phyloP scores from a whole-genome alignment of 2,329 filamentous ascomycete species.

The Cephalotrichum gorgonifer region DNA sequence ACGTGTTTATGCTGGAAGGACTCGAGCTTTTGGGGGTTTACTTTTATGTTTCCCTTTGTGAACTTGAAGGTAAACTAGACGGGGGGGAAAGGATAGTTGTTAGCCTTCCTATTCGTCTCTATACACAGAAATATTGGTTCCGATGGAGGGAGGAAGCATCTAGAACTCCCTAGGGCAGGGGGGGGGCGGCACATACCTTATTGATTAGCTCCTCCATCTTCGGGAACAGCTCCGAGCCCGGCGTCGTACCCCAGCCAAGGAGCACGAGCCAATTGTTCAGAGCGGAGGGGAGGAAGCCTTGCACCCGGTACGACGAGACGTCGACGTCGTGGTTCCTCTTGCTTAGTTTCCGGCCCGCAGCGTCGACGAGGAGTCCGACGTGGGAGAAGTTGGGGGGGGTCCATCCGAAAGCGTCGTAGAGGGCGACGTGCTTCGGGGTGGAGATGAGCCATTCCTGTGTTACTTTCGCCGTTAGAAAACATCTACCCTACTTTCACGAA shows the following conservation, averaged over 20 bases:
- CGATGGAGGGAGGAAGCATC: too few species aligned
- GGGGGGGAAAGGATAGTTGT: too few species aligned
- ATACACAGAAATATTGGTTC: too few species aligned
- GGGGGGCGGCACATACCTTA: conserved; percentile 37
- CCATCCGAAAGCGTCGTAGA: conserved; percentile 76
- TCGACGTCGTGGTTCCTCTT: conserved; percentile 59
- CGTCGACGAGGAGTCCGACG: conserved; percentile 62
- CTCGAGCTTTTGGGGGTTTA: conserved; percentile 69
- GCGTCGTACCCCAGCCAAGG: conserved; percentile 68
- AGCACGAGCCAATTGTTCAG: conserved; percentile 75
- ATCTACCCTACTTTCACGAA: not conserved
- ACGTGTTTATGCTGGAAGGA: conserved; percentile 66
- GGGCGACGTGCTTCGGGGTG: conserved; percentile 60
- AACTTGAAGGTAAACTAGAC: conserved; percentile 71
- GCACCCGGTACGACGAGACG: conserved; percentile 38
- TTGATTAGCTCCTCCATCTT: conserved; percentile 59
- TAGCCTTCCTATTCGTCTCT: too few species aligned
- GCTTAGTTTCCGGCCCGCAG: conserved; percentile 66
- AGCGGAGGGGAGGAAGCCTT: conserved; percentile 35
- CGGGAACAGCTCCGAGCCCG: conserved; percentile 53
- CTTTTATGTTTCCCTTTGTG: conserved; percentile 80
- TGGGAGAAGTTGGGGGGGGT: conserved; percentile 66
- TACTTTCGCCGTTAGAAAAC: not conserved
- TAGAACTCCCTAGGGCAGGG: too few species aligned
- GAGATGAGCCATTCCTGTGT: conserved; percentile 86